These are phyloP conservation scores for Penicillium crystallinum DNA, from an alignment of 495 filamentous ascomycete species.

Conservation along the genomic window DNA sequence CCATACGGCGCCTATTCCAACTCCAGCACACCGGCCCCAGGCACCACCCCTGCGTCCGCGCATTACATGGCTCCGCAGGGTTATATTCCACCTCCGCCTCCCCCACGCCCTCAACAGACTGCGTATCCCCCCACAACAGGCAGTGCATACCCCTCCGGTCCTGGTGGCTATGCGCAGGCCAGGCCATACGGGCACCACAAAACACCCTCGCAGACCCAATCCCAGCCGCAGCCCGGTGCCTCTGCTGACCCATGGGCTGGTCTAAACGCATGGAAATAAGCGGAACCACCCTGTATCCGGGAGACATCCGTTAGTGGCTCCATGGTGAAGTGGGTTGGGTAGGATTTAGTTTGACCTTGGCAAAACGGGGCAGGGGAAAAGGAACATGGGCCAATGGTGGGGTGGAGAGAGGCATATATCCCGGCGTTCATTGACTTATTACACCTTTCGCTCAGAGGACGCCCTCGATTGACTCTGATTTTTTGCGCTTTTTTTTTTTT, in stretches of 20 bases:
- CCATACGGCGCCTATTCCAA: conserved; percentile 32
- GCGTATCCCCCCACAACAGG: conserved; percentile 56
- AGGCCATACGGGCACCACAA: conserved; percentile 40
- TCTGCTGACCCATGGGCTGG: conserved; percentile 77
- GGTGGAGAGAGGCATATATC: not conserved
- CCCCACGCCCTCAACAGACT: conserved; percentile 73
- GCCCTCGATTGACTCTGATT: not conserved
- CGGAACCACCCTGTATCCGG: not conserved
- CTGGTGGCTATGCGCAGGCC: conserved; percentile 53
- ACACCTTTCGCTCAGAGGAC: not conserved
- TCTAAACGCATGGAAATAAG: conserved; percentile 77
- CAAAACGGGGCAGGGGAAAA: not conserved
- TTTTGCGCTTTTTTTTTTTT: not conserved
- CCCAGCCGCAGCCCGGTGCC: conserved; percentile 25
- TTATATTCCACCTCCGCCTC: conserved; percentile 88
- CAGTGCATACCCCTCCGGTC: conserved; percentile 49
- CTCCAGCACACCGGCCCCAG: conserved; percentile 31
- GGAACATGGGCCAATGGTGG: not conserved
- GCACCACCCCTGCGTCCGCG: conserved; percentile 15
- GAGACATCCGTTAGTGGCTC: not conserved
- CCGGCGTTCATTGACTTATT: conserved; percentile 2
- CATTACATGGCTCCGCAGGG: conserved; percentile 61
- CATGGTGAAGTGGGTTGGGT: not conserved
- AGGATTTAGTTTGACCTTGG: not conserved
- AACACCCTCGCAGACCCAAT: conserved; percentile 39